These are phyloP conservation scores for Agrocybe chaxingu DNA, from an alignment of 768 basidiomycete genomes.

Conservation along the genomic window DNA sequence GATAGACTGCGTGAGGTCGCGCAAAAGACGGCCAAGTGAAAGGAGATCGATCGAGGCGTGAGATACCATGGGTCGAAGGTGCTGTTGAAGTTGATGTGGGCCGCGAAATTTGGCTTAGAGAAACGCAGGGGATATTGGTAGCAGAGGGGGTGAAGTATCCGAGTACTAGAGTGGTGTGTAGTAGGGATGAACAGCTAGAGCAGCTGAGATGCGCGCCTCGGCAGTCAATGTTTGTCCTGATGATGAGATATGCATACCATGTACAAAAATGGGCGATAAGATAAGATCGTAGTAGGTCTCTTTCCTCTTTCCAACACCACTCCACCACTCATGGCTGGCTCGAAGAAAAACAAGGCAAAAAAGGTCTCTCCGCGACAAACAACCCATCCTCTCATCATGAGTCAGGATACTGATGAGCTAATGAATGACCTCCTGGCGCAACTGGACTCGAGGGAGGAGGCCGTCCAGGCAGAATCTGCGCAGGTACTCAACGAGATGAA, in stretches of 20 bases:
- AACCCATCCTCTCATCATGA: constrained; percentile 23
- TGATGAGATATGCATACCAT: constrained; percentile 12
- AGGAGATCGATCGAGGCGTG: constrained; percentile 25
- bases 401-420: constrained; percentile 51
- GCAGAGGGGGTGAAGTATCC: neutral
- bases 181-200: neutral
- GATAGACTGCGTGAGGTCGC: constrained; percentile 29
- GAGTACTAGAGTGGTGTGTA: neutral
- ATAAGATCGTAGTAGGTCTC: neutral
- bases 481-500: constrained; percentile 47
- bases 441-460: constrained; percentile 61
- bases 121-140: neutral
- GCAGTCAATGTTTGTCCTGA: neutral
- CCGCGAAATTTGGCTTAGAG: neutral
- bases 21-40: constrained; percentile 31
- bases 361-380: constrained; percentile 30
- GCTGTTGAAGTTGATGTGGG: neutral
- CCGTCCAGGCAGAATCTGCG: constrained; percentile 47
- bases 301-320: constrained; percentile 5
- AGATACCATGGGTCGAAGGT: constrained; percentile 12
- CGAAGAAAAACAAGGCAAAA: constrained; percentile 60
- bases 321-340: constrained; percentile 38
- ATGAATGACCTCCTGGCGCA: constrained; percentile 76
- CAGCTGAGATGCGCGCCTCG: no score
- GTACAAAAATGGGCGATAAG: neutral